Conservation (phyloP, 805 yeast species). For the Candida hungchunana region DNA sequence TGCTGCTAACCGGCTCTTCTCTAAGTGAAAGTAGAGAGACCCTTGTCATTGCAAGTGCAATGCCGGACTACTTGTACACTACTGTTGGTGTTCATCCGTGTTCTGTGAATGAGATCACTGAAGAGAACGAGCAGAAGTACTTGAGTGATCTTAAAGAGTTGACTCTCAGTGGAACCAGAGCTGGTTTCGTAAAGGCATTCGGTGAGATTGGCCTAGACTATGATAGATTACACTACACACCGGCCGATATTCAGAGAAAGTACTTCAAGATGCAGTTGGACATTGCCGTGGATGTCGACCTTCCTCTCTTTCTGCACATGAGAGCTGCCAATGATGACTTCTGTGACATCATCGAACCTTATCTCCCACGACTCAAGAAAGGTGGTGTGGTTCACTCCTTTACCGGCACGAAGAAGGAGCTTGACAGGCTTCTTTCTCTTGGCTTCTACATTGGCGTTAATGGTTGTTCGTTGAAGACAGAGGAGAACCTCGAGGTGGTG, state of each 20-base stretch:
- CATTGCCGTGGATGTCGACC: slow-evolving; percentile 48
- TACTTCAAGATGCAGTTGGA: slow-evolving; percentile 76
- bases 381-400: slow-evolving; percentile 91
- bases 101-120: slow-evolving; percentile 53
- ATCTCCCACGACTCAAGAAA: slow-evolving; percentile 29
- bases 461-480: slow-evolving; percentile 86
- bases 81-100: slow-evolving; percentile 98
- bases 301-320: slow-evolving; percentile 90
- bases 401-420: slow-evolving; percentile 74
- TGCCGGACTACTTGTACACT: slow-evolving; percentile 39
- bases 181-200: slow-evolving; percentile 67
- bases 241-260: slow-evolving; percentile 58
- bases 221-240: slow-evolving; percentile 78
- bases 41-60: slow-evolving; percentile 43
- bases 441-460: slow-evolving; percentile 79
- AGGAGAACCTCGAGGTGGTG: slow-evolving; percentile 67
- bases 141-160: slow-evolving; percentile 44
- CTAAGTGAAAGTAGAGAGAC: slow-evolving; percentile 63
- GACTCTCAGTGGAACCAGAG: slow-evolving; percentile 42
- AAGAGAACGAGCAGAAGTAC: slow-evolving; percentile 33
- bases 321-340: slow-evolving; percentile 84
- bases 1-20: slow-evolving; percentile 83
- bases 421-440: slow-evolving; percentile 47
- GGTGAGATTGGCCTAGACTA: slow-evolving; percentile 97
- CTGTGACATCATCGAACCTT: slow-evolving; percentile 57